Evolutionary conservation across 768 basidiomycete genomes (phyloP).

Genomic region (Rhodotorula toruloides): DNA sequence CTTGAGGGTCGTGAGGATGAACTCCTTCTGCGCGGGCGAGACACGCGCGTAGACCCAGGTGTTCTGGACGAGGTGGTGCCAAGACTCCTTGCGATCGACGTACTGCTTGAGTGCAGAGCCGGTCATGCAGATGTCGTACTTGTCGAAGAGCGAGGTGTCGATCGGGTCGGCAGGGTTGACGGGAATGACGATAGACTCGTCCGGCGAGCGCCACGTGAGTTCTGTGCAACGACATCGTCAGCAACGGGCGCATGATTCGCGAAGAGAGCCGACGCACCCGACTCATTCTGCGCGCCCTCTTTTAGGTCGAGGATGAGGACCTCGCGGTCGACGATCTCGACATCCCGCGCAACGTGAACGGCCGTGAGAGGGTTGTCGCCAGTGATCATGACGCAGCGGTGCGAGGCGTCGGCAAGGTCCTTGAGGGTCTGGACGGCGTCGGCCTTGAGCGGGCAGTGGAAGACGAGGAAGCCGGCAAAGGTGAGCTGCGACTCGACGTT

Average conservation of each 20-base stretch:
- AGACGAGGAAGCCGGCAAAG: constrained; percentile 96
- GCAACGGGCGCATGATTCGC: not conserved
- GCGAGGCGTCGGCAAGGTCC: constrained; percentile 93
- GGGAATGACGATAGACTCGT: constrained; percentile 80
- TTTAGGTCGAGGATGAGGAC: constrained; percentile 84
- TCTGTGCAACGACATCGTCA: constrained; percentile 51
- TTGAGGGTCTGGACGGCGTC: constrained; percentile 86
- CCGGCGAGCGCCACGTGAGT: constrained; percentile 87
- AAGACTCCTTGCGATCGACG: constrained; percentile 59
- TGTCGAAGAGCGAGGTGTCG: constrained; percentile 67
- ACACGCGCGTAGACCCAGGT: constrained; percentile 99
- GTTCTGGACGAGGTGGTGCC: constrained; percentile 79
- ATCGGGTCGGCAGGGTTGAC: constrained; percentile 74
- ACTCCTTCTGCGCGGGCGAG: constrained; percentile 90
- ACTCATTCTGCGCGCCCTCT: constrained; percentile 67
- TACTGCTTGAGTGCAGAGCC: constrained; percentile 88
- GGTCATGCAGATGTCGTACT: constrained; percentile 95
- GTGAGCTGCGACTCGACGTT: constrained; percentile 68
- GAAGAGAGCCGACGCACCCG: constrained; percentile 54
- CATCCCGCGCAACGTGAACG: constrained; percentile 88
- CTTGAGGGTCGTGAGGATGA: constrained; percentile 85
- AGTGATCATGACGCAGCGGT: constrained; percentile 99
- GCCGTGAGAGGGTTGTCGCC: constrained; percentile 98
- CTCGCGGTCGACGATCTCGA: constrained; percentile 94
- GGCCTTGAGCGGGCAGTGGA: constrained; percentile 93